Conservation (phyloP, 1,139 yeast genomes). For the Pichia sp. region DNA sequence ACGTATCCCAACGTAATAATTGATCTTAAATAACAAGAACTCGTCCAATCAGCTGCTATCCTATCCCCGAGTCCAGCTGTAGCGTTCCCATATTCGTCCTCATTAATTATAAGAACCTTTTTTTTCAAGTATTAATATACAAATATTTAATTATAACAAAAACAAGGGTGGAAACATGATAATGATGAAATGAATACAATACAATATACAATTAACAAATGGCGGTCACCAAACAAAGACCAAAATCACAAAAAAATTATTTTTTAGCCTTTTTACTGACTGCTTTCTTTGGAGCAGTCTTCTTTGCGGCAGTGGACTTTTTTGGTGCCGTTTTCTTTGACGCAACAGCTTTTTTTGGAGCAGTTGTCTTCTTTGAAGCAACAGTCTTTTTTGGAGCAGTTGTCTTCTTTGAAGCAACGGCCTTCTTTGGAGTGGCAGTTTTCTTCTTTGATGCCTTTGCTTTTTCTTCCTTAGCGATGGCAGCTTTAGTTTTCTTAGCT, state of each 20-base stretch:
- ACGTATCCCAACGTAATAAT: too few relatives aligned
- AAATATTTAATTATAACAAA: too few relatives aligned
- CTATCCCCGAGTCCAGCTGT: neutral
- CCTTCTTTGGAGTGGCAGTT: neutral
- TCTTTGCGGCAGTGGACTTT: neutral
- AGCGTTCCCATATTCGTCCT: neutral
- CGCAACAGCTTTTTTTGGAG: neutral
- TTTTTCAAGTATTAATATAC: neutral
- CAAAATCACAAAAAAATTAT: slow-evolving; percentile 1
- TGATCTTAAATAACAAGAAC: too few relatives aligned
- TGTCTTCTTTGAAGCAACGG: slow-evolving; percentile 15
- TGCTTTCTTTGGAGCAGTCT: slow-evolving; percentile 15
- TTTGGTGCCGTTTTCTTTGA: neutral
- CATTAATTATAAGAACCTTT: too few relatives aligned
- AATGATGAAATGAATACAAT: too few relatives aligned
- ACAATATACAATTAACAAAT: too few relatives aligned
- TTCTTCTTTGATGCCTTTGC: slow-evolving; percentile 9
- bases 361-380: slow-evolving; percentile 11
- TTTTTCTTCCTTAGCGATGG: slow-evolving; percentile 10
- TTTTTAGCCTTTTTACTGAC: slow-evolving; percentile 23
- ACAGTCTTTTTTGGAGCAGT: slow-evolving; percentile 2
- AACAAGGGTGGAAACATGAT: too few relatives aligned
- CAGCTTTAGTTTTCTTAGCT: slow-evolving; percentile 9
- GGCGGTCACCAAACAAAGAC: neutral
- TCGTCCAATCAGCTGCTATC: too few relatives aligned